Evolutionary conservation across 1,139 yeast species (phyloP).

Genomic region (Suhomyces panamericanus): DNA sequence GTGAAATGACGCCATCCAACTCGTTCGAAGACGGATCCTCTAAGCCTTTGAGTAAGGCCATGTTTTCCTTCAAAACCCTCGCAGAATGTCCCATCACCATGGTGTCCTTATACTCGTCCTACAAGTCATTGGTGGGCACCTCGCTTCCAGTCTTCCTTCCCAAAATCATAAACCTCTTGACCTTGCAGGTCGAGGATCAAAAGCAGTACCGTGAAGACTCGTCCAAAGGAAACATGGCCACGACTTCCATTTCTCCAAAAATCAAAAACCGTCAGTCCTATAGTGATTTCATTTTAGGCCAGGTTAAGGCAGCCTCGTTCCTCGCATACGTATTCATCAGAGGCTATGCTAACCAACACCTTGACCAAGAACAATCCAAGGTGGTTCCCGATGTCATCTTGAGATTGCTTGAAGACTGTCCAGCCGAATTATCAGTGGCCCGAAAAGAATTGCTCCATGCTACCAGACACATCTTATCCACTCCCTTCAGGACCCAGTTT

Average conservation of each 20-base stretch:
- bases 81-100: slow-evolving; percentile 97
- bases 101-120: slow-evolving; percentile 87
- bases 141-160: slow-evolving; percentile 81
- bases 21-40: slow-evolving; percentile 40
- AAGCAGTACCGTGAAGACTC: slow-evolving; percentile 52
- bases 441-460: slow-evolving; percentile 93
- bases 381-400: slow-evolving; percentile 85
- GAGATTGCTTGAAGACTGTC: slow-evolving; percentile 89
- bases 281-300: slow-evolving; percentile 91
- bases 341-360: slow-evolving; percentile 68
- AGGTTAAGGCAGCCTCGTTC: slow-evolving; percentile 94
- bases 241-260: slow-evolving; percentile 56
- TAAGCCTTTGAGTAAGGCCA: slow-evolving; percentile 54
- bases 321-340: slow-evolving; percentile 89
- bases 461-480: slow-evolving; percentile 87
- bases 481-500: slow-evolving; percentile 80
- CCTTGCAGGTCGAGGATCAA: slow-evolving; percentile 66
- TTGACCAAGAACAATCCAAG: slow-evolving; percentile 62
- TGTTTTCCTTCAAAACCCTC: slow-evolving; percentile 83
- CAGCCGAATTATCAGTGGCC: slow-evolving; percentile 91
- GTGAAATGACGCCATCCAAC: slow-evolving; percentile 37
- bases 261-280: slow-evolving; percentile 77
- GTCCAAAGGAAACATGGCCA: slow-evolving; percentile 57
- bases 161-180: slow-evolving; percentile 71
- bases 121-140: slow-evolving; percentile 70